Base-by-base conservation (phyloP, 441 rosid species). In the Erodium texanum region DNA sequence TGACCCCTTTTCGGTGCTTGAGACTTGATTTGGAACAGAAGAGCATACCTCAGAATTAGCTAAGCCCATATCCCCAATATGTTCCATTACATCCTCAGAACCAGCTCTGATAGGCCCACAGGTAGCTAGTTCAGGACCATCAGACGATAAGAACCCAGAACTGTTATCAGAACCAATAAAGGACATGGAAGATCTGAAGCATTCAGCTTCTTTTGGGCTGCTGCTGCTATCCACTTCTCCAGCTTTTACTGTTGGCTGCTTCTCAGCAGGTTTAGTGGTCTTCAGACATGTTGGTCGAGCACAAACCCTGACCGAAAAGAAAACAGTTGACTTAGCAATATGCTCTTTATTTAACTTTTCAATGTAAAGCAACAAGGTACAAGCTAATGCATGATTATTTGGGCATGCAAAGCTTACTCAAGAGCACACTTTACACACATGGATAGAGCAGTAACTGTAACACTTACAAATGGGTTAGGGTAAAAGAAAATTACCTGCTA, bases 231-330 rank as follows among this genome's bases (percentile, higher is more conserved):
- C 63, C 62, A 72, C 70, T 23, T 7, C 70, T 63, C 76, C 81
- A 34, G 56, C 59, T 45, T 75, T 62, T 23, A 68, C 78, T 62
- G 24, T 65, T 56, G 24, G 73, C 64, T 73, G 66, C 76, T 68
- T 72, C 50, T 58, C 72, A 16, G 75, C 72, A 75, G 79, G 69
- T 75, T 75, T 82, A 61, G 78, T 19, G 68, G 78, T 73, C 70
- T 77, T 68, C 71, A 87, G 83, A 80, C 82, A 80, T 43, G 92
- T 78, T 36, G 87, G 81, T 7, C 92, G 75, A 24, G 84, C 90
- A 77, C 83, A 83, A 76, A 84, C 75, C 84, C 99, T 93, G 79
- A 62, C 56, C 27, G 15, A 24, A 15, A 45, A 20, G 64, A 61
- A 71, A 70, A 70, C 7, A 48, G 45, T 61, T 69, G 16, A 12